A percentile compares a stretch with the other conserved stretches of the same genome.
Evolutionary conservation across 208 protist species (phyloP).

Genomic region (Acanthamoeba healyi): DNA sequence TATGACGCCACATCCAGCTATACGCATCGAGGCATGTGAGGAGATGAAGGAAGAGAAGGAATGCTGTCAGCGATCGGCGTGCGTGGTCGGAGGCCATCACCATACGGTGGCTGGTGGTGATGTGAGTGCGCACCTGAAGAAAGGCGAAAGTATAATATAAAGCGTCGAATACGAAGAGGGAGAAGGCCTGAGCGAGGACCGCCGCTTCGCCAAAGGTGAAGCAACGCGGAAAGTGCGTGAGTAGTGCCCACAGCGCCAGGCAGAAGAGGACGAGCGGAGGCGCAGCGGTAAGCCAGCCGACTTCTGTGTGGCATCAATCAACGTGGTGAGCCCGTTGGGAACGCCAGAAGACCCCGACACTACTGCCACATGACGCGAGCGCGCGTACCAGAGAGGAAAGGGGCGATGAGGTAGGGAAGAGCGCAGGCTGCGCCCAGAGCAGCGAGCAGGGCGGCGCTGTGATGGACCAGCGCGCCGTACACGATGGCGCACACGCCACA

Average conservation of each 20-base stretch:
- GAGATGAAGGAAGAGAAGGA: too few species aligned
- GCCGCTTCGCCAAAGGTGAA: constrained; percentile 47
- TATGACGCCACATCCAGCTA: background rate
- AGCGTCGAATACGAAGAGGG: constrained; percentile 42
- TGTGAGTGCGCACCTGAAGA: background rate
- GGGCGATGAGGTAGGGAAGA: background rate
- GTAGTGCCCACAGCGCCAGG: background rate
- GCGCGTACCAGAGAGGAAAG: background rate
- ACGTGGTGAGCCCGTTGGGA: background rate
- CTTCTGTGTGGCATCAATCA: background rate
- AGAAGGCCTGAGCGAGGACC: constrained; percentile 21
- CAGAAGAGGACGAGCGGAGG: constrained; percentile 32
- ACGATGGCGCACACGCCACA: constrained; percentile 2
- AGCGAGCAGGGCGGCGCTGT: background rate
- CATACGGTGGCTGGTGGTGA: too few species aligned
- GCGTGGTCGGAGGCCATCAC: too few species aligned
- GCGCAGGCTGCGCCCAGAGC: background rate
- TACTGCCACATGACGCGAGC: too few species aligned
- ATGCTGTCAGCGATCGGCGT: too few species aligned
- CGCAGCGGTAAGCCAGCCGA: constrained; percentile 7
- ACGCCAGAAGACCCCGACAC: background rate
- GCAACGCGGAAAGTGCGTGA: constrained; percentile 12
- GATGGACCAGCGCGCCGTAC: background rate
- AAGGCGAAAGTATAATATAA: constrained; percentile 6
- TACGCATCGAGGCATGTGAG: too few species aligned